Evolutionary conservation across 1,139 yeast species (phyloP), one percentile per base, ranked within the genome.

Genomic region (Suzukiozyma palmioleophila): DNA sequence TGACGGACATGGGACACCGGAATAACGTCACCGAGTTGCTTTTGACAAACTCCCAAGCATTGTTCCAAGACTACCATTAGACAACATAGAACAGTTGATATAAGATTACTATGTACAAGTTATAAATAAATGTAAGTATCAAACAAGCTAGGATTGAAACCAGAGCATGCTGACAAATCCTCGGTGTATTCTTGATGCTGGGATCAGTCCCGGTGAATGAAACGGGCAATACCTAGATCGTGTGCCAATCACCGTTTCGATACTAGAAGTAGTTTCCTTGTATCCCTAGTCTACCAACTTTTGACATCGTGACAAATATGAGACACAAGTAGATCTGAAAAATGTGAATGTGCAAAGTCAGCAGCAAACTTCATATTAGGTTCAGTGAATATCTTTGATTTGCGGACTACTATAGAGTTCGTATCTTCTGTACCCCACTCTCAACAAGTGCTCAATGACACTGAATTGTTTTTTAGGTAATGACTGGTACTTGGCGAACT

Each of bases 1-100:
- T 92, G 62, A 56, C 72, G 39, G 98, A 92, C 57, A 89, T 89
- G 88, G 85, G 84, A 18, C 75, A 79, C 43, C 76, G 95, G 56
- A 89, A 88, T 51, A 84, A 79, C 38, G 79, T 84, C 28, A 84
- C 95, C 3, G 96, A 88, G 57, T 73, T 84, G 50, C 64, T 92
- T 51, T 74, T 90, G 45, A 77, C 73, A 40, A 71, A 84, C 48
- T 75, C 68, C 47, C 34, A 38, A 15, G 34, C 38, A 18, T 36
- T 48, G 10, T 48, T 48, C 39, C 29, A 36, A 9, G 36, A 32
- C 12, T 38, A 33, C 28, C 26, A 8, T 6, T 28, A 28, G 31
- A 18, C 28, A 26, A 26, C 3, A 5, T 26, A 11, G 13, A 12
- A 26, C 28, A 6, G 28, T 26, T 26, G 28, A 26, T 26, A 9